Percentiles rank a stretch among this genome's conserved stretches.
Conservation (phyloP, 2,329 filamentous ascomycete genomes). For the Phyllosticta citriasiana region DNA sequence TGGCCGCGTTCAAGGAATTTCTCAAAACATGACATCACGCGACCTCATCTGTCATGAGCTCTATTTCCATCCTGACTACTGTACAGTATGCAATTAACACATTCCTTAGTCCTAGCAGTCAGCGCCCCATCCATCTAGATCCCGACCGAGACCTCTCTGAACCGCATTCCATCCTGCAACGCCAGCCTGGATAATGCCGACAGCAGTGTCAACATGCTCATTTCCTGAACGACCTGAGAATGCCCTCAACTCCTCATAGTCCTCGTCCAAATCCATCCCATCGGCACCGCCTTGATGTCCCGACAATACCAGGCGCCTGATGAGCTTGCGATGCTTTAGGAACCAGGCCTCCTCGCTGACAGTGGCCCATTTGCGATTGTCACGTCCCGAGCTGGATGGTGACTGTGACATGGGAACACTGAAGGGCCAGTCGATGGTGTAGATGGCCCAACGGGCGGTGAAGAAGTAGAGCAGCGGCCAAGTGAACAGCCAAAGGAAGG, state of each 20-base stretch:
- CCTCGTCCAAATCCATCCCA: conserved; percentile 29
- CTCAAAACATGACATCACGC: not conserved
- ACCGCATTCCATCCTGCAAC: conserved; percentile 12
- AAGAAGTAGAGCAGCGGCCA: conserved; percentile 62
- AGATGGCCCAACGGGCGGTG: conserved; percentile 58
- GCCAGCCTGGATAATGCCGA: conserved; percentile 24
- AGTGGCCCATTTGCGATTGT: conserved; percentile 38
- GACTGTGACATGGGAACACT: conserved; percentile 24
- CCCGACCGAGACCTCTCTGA: conserved; percentile 3
- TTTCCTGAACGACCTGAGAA: conserved; percentile 23
- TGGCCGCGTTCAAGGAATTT: not conserved
- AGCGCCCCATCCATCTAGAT: conserved; percentile 8
- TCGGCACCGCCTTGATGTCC: conserved; percentile 47
- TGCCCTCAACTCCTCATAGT: conserved; percentile 36
- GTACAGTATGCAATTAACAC: not conserved
- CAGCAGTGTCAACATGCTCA: conserved; percentile 21
- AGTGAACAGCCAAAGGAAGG: conserved; percentile 57
- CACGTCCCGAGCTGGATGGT: not conserved
- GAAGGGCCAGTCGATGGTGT: conserved; percentile 51
- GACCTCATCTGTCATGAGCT: not conserved
- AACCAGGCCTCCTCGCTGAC: conserved; percentile 48
- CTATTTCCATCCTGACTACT: not conserved
- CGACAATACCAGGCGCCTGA: conserved; percentile 50
- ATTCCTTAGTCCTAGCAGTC: conserved; percentile 1
- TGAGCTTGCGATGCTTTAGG: conserved; percentile 50